Conservation (phyloP, 192 early-diverging fungal genomes). For the Jimgerdemannia lactiflua region DNA sequence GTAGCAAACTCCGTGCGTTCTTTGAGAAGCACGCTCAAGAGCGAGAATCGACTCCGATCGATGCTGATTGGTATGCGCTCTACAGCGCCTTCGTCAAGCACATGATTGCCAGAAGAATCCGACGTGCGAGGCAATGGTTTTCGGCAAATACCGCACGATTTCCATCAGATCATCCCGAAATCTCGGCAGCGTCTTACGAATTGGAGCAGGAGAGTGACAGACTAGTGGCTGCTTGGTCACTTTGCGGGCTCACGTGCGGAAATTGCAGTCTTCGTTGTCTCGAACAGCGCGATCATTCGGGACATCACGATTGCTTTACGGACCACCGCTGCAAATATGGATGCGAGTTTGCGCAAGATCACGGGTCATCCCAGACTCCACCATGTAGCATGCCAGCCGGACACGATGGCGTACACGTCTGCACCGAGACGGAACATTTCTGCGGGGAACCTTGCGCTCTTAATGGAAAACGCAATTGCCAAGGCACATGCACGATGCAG, state of each 20-base stretch:
- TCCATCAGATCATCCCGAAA: constrained; percentile 13
- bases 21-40: neutral
- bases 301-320: constrained; percentile 15
- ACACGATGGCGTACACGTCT: neutral
- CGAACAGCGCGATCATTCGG: constrained; percentile 9
- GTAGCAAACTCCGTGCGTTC: neutral
- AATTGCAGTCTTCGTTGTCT: constrained; percentile 13
- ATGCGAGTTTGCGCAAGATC: constrained; percentile 15
- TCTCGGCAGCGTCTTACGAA: constrained; percentile 7
- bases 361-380: constrained; percentile 3
- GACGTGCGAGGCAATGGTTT: constrained; percentile 18
- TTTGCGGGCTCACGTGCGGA: neutral
- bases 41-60: constrained; percentile 2
- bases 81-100: constrained; percentile 10
- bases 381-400: constrained; percentile 11
- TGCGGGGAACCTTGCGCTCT: constrained; percentile 10
- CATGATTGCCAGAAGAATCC: constrained; percentile 8
- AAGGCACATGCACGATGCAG: constrained; percentile 3
- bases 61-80: constrained; percentile 13
- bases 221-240: neutral
- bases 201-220: constrained; percentile 15
- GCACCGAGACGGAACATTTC: constrained; percentile 1
- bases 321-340: constrained; percentile 15
- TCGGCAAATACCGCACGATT: constrained; percentile 3
- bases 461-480: neutral